Base-by-base conservation (phyloP, 225 moss, liverwort and hornwort genomes). In the Takakia lepidozioides region DNA sequence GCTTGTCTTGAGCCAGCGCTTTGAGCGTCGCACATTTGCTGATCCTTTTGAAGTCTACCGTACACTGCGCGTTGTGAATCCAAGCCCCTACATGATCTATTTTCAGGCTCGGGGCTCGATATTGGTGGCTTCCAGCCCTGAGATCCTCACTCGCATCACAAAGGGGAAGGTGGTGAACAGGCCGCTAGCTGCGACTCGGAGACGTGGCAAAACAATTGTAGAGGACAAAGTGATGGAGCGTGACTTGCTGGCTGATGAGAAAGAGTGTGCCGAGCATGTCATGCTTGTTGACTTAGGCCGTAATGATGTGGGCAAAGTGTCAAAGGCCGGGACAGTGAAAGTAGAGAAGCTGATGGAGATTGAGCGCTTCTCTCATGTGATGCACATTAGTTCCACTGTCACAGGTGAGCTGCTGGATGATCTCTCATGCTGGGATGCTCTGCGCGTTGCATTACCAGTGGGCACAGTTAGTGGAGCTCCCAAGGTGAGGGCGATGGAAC, bases 401-500 rank as follows among this genome's bases (percentile, higher is more conserved):
- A 72, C 77, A 29, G 77, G 78, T 25, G 68, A 68, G 17, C 52
- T 78, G 29, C 60, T 57, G 26, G 78, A 78, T 9, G 50, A 56
- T 10, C 38, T 68, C 66, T 47, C 59, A 26, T 66, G 61, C 27
- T 72, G 77, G 77, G 77, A 78, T 56, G 78, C 72, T 8, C 32
- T 78, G 22, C 78, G 78, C 25, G 73, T 72, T 56, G 78, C 78
- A 11, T 48, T 78, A 23, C 73, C 78, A 16, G 68, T 78, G 23
- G 73, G 73, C 21, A 78, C 78, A 18, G 78, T 73, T 25, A 73
- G 78, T 56, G 78, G 78, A 38, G 78, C 78, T 36, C 78, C 78
- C 3, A 78, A 78, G 65, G 82, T 95, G 6, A 70, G 76, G 54
- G 95, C 95, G 10, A 95, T 95, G 90, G 82, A 95, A 48, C 67